A percentile compares a stretch with the other conserved stretches of the same genome.
Conservation (phyloP, 2,329 filamentous ascomycete genomes). For the Hypoxylon sp. region DNA sequence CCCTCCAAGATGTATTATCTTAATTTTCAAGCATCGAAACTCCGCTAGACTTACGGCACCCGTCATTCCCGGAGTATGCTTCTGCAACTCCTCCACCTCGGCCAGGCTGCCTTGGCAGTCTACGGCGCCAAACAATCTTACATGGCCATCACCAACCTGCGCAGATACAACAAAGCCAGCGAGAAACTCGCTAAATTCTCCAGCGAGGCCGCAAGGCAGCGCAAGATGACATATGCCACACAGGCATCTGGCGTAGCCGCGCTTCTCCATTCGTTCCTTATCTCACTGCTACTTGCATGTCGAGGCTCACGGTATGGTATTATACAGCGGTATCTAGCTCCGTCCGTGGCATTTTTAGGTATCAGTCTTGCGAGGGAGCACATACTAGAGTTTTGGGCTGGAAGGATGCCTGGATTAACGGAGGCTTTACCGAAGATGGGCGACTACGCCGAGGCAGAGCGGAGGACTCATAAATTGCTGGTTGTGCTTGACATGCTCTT, state of each 20-base stretch:
- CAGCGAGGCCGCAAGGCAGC: slow-evolving; percentile 58
- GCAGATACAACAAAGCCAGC: slow-evolving; percentile 61
- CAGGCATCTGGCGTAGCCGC: not conserved
- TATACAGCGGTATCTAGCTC: not conserved
- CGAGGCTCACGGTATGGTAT: not conserved
- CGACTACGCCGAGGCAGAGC: not conserved
- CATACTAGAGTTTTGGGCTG: not conserved
- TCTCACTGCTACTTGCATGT: not conserved
- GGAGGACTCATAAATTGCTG: not conserved
- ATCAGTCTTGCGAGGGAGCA: slow-evolving; percentile 1
- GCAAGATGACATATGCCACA: slow-evolving; percentile 61
- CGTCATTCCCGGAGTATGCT: slow-evolving; percentile 24
- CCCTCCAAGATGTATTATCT: not conserved
- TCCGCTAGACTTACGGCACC: not conserved
- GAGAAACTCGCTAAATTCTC: slow-evolving; percentile 63
- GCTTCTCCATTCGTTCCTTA: not conserved
- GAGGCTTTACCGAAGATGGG: not conserved
- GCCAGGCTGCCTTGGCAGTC: slow-evolving; percentile 58
- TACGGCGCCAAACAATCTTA: slow-evolving; percentile 62
- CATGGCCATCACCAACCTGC: slow-evolving; percentile 61
- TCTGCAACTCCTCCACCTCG: slow-evolving; percentile 55
- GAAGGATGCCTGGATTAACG: not conserved
- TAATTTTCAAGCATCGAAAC: not conserved
- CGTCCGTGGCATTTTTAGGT: not conserved
- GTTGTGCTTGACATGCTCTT: not conserved